Conservation (phyloP, 2,329 filamentous ascomycete genomes). For the Leptographium procerum region DNA sequence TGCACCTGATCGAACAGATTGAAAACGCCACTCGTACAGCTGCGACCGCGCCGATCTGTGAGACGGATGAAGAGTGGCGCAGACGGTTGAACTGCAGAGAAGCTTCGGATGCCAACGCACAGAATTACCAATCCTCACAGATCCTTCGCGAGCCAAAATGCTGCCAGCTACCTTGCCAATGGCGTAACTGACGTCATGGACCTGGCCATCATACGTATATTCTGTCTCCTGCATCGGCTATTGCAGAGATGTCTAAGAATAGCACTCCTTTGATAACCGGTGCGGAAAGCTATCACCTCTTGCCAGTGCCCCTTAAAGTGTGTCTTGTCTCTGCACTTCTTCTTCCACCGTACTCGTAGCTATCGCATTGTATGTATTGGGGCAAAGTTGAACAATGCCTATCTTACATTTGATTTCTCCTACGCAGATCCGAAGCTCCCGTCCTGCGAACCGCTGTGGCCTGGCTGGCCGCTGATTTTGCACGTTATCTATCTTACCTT, state of each 20-base stretch:
- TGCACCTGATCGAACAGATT: not conserved
- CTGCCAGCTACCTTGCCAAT: not conserved
- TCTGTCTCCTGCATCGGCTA: not conserved
- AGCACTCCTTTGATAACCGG: not conserved
- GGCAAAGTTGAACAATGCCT: too few species aligned
- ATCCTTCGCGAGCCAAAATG: not conserved
- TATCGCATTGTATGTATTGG: too few species aligned
- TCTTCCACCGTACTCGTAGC: too few species aligned
- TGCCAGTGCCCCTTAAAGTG: too few species aligned
- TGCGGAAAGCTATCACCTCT: not conserved
- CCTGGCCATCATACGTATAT: not conserved
- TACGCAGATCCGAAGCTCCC: too few species aligned
- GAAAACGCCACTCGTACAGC: not conserved
- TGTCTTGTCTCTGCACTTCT: too few species aligned
- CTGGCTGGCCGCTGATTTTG: too few species aligned
- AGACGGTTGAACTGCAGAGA: not conserved
- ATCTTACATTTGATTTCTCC: too few species aligned
- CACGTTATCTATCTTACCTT: too few species aligned
- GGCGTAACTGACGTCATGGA: not conserved
- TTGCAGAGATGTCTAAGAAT: not conserved
- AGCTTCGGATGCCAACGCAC: not conserved
- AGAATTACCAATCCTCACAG: not conserved
- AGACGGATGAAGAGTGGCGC: not conserved
- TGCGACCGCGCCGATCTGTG: too few species aligned
- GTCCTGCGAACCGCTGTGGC: too few species aligned